Conservation (phyloP, 1,284 basidiomycete species). For the Tylopilus sp. region DNA sequence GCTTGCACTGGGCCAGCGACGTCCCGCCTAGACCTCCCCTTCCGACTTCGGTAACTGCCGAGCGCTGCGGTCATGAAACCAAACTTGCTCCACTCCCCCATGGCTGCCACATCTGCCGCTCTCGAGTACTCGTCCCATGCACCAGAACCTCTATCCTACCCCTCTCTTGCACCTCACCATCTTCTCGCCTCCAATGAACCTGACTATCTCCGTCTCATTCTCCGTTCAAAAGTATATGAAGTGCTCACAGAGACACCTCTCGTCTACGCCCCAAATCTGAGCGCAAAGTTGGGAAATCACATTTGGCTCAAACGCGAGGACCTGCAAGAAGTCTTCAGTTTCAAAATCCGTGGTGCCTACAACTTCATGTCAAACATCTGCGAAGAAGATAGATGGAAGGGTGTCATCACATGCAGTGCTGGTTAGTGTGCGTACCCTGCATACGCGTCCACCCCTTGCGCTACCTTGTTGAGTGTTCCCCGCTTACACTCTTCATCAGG, state of each 20-base stretch:
- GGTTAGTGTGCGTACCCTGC: conserved; percentile 69
- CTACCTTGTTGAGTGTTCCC: conserved; percentile 3
- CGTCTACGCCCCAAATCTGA: conserved; percentile 83
- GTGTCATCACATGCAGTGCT: conserved; percentile 96
- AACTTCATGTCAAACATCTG: conserved; percentile 95
- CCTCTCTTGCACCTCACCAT: conserved; percentile 63
- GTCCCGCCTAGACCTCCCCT: not conserved
- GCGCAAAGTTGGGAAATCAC: conserved; percentile 83
- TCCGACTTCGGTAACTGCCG: conserved; percentile 24
- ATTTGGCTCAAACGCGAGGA: conserved; percentile 96
- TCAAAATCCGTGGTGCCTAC: conserved; percentile 98
- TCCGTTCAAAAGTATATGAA: conserved; percentile 93
- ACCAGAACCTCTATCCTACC: conserved; percentile 61
- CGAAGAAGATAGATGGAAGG: conserved; percentile 92
- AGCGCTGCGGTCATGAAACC: not conserved
- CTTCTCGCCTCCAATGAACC: conserved; percentile 72
- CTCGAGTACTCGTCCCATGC: conserved; percentile 67
- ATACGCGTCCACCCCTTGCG: conserved; percentile 13
- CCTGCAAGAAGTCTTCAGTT: conserved; percentile 96
- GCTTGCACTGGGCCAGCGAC: too few relatives aligned
- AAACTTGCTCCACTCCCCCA: conserved; percentile 21
- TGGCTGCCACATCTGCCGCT: conserved; percentile 49
- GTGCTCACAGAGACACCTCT: conserved; percentile 92
- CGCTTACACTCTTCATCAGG: conserved; percentile 46
- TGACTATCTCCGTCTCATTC: conserved; percentile 91